Base-by-base conservation (phyloP, 352 stramenopile species). In the Halophytophthora polymorphica region DNA sequence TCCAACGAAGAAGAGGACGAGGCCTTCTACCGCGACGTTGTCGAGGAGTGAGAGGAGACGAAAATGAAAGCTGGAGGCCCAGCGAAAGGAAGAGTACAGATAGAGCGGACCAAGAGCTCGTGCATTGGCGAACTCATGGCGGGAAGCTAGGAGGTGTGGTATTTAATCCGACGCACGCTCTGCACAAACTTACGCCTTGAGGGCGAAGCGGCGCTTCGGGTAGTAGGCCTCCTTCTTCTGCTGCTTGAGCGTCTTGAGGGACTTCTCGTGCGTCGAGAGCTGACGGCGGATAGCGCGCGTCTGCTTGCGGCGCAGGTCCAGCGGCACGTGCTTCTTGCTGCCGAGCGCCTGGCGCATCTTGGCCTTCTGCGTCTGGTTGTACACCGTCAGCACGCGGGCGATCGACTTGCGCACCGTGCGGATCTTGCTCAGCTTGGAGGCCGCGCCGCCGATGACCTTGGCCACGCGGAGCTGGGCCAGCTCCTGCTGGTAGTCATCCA, bases 341-440 rank as follows among this genome's bases (percentile, higher is more conserved):
- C 88, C 89, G 45, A 90, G 83, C n/a, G 96, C 82, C 64, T 97
- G 92, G 48, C 96, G 93, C 45, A 99, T 86, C 75, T 96, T 97
- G 50, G 88, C 80, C 93, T 99, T 99, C 77, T 98, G 92, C 72
- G 93, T 98, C 84, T 99, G 96, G 88, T 99, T 99, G 95, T 98
- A 98, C 40, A 99, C 96, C 53, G 98, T 99, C 55, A 99, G 83
- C 37, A 99, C 91, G 64, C 98, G 96, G 35, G 98, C 98, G 69
- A 99, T 99, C 55, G 89, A 96, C 77, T 99, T 99, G 81, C 98
- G 97, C 18, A 99, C 97, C 35, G 93, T 77, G 68, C 97, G 96
- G 82, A 99, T 99, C 88, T 99, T 99, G 72, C 95, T 92, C 58
- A 99, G 95, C 91, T 99, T 99, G 40, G 95, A 98, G 50, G 96